phyloP scores from a whole-genome alignment of 2,329 filamentous ascomycete genomes.

The Phialocephala sp. region DNA sequence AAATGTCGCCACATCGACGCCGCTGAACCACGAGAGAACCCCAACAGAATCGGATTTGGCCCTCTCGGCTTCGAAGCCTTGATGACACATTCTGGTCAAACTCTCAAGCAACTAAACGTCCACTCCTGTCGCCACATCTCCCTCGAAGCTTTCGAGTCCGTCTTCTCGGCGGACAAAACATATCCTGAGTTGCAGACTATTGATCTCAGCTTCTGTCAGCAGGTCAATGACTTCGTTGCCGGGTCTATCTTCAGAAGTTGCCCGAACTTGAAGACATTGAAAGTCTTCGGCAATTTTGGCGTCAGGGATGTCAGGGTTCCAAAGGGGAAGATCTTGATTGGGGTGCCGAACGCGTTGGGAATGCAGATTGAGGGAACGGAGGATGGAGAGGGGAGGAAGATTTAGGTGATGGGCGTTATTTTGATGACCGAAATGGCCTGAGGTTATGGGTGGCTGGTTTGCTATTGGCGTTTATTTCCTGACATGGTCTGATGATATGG shows the following conservation, averaged over 20 bases:
- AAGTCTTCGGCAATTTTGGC: constrained; percentile 70
- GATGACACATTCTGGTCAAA: constrained; percentile 80
- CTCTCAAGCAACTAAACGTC: constrained; percentile 73
- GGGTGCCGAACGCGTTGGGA: constrained; percentile 62
- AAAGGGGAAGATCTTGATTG: constrained; percentile 60
- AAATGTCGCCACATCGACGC: constrained; percentile 80
- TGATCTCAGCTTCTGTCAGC: constrained; percentile 78
- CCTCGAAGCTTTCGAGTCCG: constrained; percentile 71
- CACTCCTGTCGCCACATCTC: constrained; percentile 84
- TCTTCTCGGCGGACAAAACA: constrained; percentile 64
- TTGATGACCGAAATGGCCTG: background rate
- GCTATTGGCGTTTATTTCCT: background rate
- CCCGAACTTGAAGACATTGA: constrained; percentile 63
- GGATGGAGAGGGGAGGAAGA: constrained; percentile 34
- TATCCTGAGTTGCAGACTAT: constrained; percentile 75
- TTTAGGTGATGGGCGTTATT: constrained; percentile 16
- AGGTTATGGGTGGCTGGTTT: background rate
- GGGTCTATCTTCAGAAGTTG: constrained; percentile 68
- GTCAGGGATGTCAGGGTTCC: constrained; percentile 60
- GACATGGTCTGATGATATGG: no score
- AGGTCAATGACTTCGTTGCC: constrained; percentile 68
- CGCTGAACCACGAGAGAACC: constrained; percentile 67
- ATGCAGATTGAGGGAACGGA: constrained; percentile 62
- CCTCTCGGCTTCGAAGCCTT: constrained; percentile 77
- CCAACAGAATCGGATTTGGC: constrained; percentile 73